phyloP scores from a whole-genome alignment of 768 basidiomycete genomes.

The Boletus coccyginus region DNA sequence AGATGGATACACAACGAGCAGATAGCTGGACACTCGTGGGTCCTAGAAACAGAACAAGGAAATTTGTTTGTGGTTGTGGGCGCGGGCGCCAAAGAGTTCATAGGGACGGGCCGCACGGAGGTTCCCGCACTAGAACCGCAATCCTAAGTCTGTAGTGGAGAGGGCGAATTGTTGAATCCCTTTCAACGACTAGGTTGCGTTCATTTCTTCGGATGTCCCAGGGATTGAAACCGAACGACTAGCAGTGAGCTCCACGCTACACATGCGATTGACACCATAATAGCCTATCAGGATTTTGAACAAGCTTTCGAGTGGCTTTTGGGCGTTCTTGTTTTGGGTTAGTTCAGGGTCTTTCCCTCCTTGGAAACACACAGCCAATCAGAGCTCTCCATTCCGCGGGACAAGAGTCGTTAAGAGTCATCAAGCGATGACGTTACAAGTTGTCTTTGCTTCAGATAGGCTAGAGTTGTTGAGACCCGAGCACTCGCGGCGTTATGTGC shows the following conservation, averaged over 20 bases:
- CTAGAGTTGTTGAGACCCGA: not conserved
- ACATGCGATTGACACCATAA: too few species aligned
- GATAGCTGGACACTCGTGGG: not conserved
- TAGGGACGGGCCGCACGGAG: not conserved
- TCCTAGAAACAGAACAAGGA: slow-evolving; percentile 5
- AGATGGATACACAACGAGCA: not conserved
- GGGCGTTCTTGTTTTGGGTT: too few species aligned
- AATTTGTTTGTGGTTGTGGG: slow-evolving; percentile 20
- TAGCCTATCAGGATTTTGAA: too few species aligned
- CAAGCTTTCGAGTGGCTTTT: too few species aligned
- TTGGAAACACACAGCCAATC: too few species aligned
- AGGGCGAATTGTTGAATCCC: not conserved
- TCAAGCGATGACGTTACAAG: too few species aligned
- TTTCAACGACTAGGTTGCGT: not conserved
- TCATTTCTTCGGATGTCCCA: not conserved
- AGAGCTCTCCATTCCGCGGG: too few species aligned
- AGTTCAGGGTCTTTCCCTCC: too few species aligned
- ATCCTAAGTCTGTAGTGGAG: not conserved
- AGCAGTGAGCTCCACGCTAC: not conserved
- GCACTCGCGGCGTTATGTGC: not conserved
- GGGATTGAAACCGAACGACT: not conserved
- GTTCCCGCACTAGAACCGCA: slow-evolving; percentile 8
- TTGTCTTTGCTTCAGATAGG: too few species aligned
- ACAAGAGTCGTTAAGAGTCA: too few species aligned
- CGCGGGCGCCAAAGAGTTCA: slow-evolving; percentile 6